Evolutionary conservation across 176 grass and related monocot genomes (phyloP), one percentile per base, ranked within the genome.

Genomic region (Oryza meyeriana): DNA sequence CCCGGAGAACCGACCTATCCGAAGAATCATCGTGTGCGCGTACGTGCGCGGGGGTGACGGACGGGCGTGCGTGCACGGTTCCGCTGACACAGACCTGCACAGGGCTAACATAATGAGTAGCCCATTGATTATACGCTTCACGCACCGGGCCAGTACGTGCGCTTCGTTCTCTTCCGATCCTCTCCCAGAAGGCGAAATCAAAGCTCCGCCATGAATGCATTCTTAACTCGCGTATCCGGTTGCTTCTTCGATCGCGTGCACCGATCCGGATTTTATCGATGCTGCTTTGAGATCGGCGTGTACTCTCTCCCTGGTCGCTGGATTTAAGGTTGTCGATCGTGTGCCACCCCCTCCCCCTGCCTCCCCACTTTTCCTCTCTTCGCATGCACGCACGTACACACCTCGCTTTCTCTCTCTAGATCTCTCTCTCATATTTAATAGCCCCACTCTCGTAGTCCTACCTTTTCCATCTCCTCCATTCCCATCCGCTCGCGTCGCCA

Each of bases 271-370:
- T 42, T 41, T 64, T 33, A 41, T 66, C 25, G 8, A n/a, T 59
- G 8, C 63, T 32, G 22, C 1, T 31, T 50, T 64, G 65, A 64
- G 79, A 71, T 63, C 40, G 13, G 75, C 20, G 45, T 26, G 61
- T 58, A 14, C 72, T 26, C 22, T 61, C 65, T 71, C 22, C 34
- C 65, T 71, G 58, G 64, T 63, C n/a, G 55, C 78, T 20, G 55
- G 10, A 31, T 72, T 83, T 83, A 83, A 83, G 73, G 66, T 78
- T 83, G 73, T 78, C 86, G 79, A n/a, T n/a, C 63, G 79, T 64
- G 79, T n/a, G n/a, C n/a, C 64, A 48, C 74, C 47, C 36, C 28
- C 72, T 63, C 27, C 39, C 20, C 5, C 64, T 31, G 11, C 24
- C 31, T 25, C 38, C 4, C 50, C 1, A 1, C 32, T 59, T 76